phyloP scores from a whole-genome alignment of 106 monocot genomes.

The Iris macrosiphon region DNA sequence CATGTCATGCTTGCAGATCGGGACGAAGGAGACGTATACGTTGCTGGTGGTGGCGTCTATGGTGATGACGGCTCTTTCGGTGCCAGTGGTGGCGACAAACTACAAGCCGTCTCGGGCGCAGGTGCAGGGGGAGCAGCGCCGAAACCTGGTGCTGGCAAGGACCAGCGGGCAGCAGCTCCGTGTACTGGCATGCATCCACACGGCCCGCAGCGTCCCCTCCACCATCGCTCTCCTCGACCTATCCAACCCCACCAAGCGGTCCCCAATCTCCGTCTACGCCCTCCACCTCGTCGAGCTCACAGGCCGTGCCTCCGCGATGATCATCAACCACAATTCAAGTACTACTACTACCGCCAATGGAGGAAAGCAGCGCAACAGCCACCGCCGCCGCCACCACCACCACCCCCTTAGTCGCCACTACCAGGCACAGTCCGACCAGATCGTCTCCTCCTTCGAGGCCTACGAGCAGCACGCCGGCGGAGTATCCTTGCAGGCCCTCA shows the following conservation, averaged over 20 bases:
- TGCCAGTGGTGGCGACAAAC: constrained; percentile 21
- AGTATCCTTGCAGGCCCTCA: constrained; percentile 39
- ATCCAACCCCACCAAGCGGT: constrained; percentile 42
- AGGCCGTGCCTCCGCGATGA: constrained; percentile 39
- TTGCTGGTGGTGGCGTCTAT: constrained; percentile 26
- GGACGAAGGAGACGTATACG: constrained; percentile 15
- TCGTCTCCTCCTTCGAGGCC: constrained; percentile 35
- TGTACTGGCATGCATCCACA: constrained; percentile 49
- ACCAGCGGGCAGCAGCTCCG: constrained; percentile 37
- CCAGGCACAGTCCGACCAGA: constrained; percentile 20
- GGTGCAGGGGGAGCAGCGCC: constrained; percentile 16
- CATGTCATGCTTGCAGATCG: neutral
- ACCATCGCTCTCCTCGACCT: constrained; percentile 35
- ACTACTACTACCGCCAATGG: neutral
- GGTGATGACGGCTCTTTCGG: constrained; percentile 22
- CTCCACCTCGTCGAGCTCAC: constrained; percentile 63
- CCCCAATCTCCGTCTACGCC: constrained; percentile 45
- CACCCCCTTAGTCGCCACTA: neutral
- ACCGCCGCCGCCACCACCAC: neutral
- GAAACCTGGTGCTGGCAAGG: constrained; percentile 23
- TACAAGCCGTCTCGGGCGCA: neutral
- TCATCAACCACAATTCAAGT: constrained; percentile 40
- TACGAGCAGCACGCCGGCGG: constrained; percentile 36
- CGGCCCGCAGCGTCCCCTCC: constrained; percentile 36
- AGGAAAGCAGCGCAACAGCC: constrained; percentile 14